Evolutionary conservation across 768 basidiomycete genomes (phyloP).

Genomic region (Mycena indigotica): DNA sequence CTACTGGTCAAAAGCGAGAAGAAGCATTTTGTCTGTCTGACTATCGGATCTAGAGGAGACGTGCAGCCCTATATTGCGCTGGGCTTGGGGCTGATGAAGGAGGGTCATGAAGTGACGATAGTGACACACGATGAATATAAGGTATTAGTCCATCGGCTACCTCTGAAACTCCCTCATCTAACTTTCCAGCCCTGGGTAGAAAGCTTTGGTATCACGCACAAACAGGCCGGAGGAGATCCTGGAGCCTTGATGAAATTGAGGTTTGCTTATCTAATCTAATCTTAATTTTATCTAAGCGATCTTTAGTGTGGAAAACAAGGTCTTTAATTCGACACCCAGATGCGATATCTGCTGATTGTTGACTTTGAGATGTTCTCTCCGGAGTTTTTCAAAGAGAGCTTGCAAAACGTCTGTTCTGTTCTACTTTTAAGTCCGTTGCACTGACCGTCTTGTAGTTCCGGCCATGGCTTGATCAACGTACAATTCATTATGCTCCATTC

Average conservation of each 20-base stretch:
- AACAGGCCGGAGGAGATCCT: constrained; percentile 69
- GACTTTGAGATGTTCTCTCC: constrained; percentile 71
- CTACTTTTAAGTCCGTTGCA: not conserved
- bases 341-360: not conserved
- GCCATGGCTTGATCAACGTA: constrained; percentile 65
- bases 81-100: constrained; percentile 47
- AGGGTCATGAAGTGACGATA: constrained; percentile 57
- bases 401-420: constrained; percentile 54
- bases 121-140: constrained; percentile 59
- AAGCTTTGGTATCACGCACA: constrained; percentile 59
- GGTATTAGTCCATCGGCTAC: not conserved
- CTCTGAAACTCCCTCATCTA: not conserved
- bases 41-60: constrained; percentile 68
- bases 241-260: constrained; percentile 68
- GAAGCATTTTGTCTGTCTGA: constrained; percentile 62
- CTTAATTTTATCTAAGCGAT: not conserved
- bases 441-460: constrained; percentile 46
- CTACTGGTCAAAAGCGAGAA: constrained; percentile 34
- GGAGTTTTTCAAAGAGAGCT: constrained; percentile 66
- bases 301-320: constrained; percentile 39
- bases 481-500: constrained; percentile 24
- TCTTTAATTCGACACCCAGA: constrained; percentile 18
- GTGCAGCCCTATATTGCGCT: constrained; percentile 67
- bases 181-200: constrained; percentile 61
- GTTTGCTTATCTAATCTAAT: constrained; percentile 19